phyloP scores from a whole-genome alignment of 2,329 filamentous ascomycete species.

The Metarhizium guizhouense region DNA sequence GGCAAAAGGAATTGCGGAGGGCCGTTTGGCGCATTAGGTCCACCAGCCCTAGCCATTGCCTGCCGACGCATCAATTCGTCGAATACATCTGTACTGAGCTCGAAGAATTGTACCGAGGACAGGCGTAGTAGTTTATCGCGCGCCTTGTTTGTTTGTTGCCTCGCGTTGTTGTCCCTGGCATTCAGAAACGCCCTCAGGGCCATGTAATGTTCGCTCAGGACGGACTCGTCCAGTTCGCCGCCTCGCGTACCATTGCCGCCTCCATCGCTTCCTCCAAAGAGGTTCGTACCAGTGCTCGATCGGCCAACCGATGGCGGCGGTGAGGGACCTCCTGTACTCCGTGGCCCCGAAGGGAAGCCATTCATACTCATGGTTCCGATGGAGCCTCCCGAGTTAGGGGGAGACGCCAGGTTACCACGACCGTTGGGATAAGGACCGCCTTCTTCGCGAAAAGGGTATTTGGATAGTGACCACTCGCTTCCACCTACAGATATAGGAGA shows the following conservation, averaged over 20 bases:
- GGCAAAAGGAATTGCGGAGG: slow-evolving; percentile 71
- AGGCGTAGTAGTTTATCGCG: slow-evolving; percentile 89
- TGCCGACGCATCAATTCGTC: slow-evolving; percentile 89
- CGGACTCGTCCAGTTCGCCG: slow-evolving; percentile 51
- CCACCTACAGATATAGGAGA: slow-evolving; percentile 77
- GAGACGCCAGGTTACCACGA: slow-evolving; percentile 56
- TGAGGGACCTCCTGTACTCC: slow-evolving; percentile 58
- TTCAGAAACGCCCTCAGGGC: slow-evolving; percentile 70
- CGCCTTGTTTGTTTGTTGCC: slow-evolving; percentile 74
- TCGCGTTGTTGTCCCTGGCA: slow-evolving; percentile 66
- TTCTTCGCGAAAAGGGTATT: slow-evolving; percentile 52
- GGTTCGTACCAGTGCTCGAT: slow-evolving; percentile 73
- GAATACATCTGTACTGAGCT: slow-evolving; percentile 94
- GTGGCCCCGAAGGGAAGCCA: slow-evolving; percentile 46
- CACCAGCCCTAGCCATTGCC: slow-evolving; percentile 44
- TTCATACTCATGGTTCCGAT: slow-evolving; percentile 50
- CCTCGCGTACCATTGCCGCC: slow-evolving; percentile 45
- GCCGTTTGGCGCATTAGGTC: slow-evolving; percentile 41
- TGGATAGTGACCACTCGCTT: slow-evolving; percentile 71
- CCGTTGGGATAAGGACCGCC: slow-evolving; percentile 39
- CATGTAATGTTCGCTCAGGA: slow-evolving; percentile 72
- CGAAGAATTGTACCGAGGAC: slow-evolving; percentile 88
- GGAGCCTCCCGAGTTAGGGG: slow-evolving; percentile 58
- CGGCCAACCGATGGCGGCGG: slow-evolving; percentile 82
- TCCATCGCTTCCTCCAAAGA: slow-evolving; percentile 58